Base-by-base conservation (phyloP, 2,329 filamentous ascomycete genomes). In the Aureobasidium vineae region DNA sequence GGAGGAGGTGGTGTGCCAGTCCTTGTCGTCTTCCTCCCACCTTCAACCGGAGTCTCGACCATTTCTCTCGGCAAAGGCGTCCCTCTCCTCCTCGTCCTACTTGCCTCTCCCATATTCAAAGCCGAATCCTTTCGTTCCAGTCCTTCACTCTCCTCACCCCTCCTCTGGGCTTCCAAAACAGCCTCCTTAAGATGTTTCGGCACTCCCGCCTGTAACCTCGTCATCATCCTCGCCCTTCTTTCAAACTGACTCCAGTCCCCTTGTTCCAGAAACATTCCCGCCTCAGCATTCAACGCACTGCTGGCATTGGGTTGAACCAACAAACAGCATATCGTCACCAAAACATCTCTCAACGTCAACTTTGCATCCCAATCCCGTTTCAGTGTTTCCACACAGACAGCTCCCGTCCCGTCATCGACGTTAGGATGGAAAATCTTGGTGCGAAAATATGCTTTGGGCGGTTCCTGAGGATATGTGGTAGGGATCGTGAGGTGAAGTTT, bases 341-440 rank as follows among this genome's bases (percentile, higher is more conserved):
- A 75, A 3, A 88, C 84, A 76, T 88, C 85, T 54, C 83, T 77
- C 59, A 88, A 72, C 31, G 84, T 87, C 69, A 88, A 74, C 33
- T 78, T 82, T 16, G 80, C 77, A 66, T 84, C 81, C 86, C 86
- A 88, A 70, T 88, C 86, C 54, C 84, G 79, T 76, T 88, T 88
- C 52, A 88, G 72, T 2, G 86, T 88, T 76, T 88, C 86, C 3
- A 88, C 84, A 68, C 86, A 88, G 3, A 88, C 85, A 0, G 82
- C 83, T 5, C 86, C 86, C 0, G 83, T 85, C n/a, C 79, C 77
- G 63, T 86, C 84, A 69, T 88, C 86, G 59, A 88, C 83, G 71
- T 88, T 88, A 0, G 86, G 86, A 70, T 88, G 86, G 81, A 85
- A 88, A 69, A 88, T 84, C 6, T 82, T 79, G 2, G 86, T 88